A percentile compares a stretch with the other conserved stretches of the same genome.
Evolutionary conservation across 306 rosid genomes (phyloP).

Genomic region (Medicago truncatula): DNA sequence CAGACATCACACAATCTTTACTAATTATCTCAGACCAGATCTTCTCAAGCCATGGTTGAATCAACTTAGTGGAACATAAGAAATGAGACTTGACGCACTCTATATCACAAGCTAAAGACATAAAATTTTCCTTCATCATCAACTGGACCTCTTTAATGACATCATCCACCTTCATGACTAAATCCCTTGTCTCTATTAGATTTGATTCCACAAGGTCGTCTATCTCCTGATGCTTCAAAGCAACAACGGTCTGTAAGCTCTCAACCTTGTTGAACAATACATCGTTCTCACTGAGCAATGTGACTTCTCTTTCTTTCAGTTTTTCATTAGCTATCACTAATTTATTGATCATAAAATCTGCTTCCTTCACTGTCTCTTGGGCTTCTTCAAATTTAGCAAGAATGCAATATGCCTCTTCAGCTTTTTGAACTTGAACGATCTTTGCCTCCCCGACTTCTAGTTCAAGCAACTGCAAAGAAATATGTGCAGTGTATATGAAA

Average conservation of each 20-base stretch:
- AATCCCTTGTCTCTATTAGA: constrained; percentile 61
- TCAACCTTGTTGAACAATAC: constrained; percentile 60
- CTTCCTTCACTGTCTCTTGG: constrained; percentile 74
- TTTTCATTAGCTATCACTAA: constrained; percentile 73
- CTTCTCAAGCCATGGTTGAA: constrained; percentile 78
- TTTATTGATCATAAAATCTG: constrained; percentile 80
- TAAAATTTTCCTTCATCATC: constrained; percentile 46
- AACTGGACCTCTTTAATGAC: constrained; percentile 63
- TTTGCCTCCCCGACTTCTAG: constrained; percentile 79
- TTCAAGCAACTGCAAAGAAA: constrained; percentile 65
- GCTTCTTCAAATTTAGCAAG: constrained; percentile 88
- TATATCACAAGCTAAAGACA: constrained; percentile 66
- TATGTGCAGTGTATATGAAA: constrained; percentile 14
- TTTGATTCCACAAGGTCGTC: constrained; percentile 60
- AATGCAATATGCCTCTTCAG: constrained; percentile 74
- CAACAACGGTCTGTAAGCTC: constrained; percentile 63
- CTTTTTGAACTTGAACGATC: constrained; percentile 68
- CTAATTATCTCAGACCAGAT: constrained; percentile 86
- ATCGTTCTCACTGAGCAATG: constrained; percentile 56
- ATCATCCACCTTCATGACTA: constrained; percentile 62
- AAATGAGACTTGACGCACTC: constrained; percentile 60
- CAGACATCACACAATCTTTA: constrained; percentile 85
- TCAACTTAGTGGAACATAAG: constrained; percentile 59
- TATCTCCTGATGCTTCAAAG: constrained; percentile 56
- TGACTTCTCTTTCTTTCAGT: constrained; percentile 52